These are phyloP conservation scores for Capsicum chinense DNA, from an alignment of 257 asterid genomes.

Conservation along the genomic window DNA sequence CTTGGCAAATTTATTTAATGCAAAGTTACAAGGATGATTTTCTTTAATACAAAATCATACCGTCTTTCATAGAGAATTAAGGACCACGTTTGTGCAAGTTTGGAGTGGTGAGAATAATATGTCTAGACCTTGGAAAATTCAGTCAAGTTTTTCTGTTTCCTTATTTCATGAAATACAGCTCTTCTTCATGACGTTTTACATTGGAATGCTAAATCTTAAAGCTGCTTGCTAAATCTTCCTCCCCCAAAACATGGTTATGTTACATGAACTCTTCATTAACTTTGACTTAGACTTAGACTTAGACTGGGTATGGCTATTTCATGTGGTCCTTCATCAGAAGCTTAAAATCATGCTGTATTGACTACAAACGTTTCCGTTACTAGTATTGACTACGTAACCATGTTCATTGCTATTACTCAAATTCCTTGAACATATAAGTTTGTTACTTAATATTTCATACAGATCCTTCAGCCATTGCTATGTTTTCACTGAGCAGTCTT, in stretches of 20 bases:
- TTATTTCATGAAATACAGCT: slow-evolving; percentile 2
- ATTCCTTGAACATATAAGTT: neutral
- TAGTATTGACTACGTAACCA: slow-evolving; percentile 9
- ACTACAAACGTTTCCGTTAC: neutral
- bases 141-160: neutral
- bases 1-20: neutral
- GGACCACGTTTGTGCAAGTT: neutral
- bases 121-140: neutral
- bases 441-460: neutral
- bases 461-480: neutral
- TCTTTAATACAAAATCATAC: neutral
- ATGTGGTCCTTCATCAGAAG: neutral
- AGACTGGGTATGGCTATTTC: slow-evolving; percentile 5
- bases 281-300: neutral
- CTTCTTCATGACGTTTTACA: neutral
- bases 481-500: slow-evolving; percentile 14
- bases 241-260: slow-evolving; percentile 13
- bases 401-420: neutral
- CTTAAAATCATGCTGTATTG: neutral
- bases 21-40: neutral
- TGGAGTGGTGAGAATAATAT: slow-evolving; percentile 5
- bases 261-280: neutral
- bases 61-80: neutral
- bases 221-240: neutral
- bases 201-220: neutral